Percentiles rank a stretch among this genome's conserved stretches.
These are phyloP conservation scores for Syncephalis fuscata DNA, from an alignment of 371 early-diverging fungal genomes.

Conservation along the genomic window DNA sequence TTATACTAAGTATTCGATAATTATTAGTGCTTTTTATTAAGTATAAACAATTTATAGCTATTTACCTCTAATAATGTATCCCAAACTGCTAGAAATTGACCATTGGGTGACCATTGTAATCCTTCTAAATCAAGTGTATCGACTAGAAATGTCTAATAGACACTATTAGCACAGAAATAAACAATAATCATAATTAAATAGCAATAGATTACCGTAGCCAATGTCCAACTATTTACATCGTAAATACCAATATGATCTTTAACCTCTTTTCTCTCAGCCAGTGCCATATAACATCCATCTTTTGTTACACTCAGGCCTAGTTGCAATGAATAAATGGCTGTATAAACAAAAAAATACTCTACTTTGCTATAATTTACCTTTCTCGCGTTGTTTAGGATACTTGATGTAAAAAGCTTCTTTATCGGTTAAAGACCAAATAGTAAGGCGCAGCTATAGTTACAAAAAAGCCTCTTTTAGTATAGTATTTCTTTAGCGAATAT, in stretches of 20 bases:
- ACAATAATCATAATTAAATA: too few species aligned
- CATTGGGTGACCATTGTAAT: slow-evolving; percentile 72
- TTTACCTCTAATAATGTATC: slow-evolving; percentile 34
- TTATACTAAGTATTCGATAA: slow-evolving; percentile 33
- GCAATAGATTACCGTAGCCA: slow-evolving; percentile 44
- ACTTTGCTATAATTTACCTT: slow-evolving; percentile 17
- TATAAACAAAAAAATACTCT: too few species aligned
- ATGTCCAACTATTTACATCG: slow-evolving; percentile 36
- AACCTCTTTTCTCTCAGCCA: slow-evolving; percentile 32
- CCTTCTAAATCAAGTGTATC: slow-evolving; percentile 51
- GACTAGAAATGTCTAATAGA: slow-evolving; percentile 39
- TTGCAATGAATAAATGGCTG: not conserved
- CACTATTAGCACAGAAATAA: too few species aligned
- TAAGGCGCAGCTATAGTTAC: slow-evolving; percentile 27
- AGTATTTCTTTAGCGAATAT: slow-evolving; percentile 9
- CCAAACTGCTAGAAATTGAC: slow-evolving; percentile 53
- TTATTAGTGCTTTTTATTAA: too few species aligned
- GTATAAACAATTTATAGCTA: too few species aligned
- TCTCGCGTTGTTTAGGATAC: slow-evolving; percentile 37
- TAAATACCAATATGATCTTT: slow-evolving; percentile 58
- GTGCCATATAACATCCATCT: slow-evolving; percentile 45
- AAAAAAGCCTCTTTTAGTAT: not conserved
- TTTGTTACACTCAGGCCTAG: slow-evolving; percentile 37
- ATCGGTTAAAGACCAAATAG: slow-evolving; percentile 37
- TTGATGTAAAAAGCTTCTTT: slow-evolving; percentile 30